phyloP scores from a whole-genome alignment of 352 stramenopile genomes.

The Pythium dissimile region DNA sequence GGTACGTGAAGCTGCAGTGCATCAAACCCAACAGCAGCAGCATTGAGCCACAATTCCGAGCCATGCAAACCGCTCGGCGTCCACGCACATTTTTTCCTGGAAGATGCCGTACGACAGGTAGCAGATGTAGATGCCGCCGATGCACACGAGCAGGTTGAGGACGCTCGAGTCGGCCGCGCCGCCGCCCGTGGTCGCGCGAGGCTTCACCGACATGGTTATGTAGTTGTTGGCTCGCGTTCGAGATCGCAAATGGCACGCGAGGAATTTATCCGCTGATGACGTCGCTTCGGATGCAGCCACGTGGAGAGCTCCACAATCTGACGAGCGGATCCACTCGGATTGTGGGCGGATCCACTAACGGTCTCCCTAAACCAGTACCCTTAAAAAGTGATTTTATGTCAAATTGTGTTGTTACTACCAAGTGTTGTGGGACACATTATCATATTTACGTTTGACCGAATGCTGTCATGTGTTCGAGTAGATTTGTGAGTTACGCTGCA shows the following conservation, averaged over 20 bases:
- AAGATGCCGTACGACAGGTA: constrained; percentile 93
- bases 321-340: constrained; percentile 7
- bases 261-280: background rate
- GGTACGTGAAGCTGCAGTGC: constrained; percentile 87
- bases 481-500: too few species aligned
- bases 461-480: too few species aligned
- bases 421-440: too few species aligned
- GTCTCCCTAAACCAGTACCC: constrained; percentile 2
- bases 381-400: constrained; percentile 9
- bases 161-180: constrained; percentile 68
- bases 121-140: constrained; percentile 90
- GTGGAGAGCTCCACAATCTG: constrained; percentile 6
- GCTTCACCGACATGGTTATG: constrained; percentile 14
- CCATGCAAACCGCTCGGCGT: too few species aligned
- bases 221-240: background rate
- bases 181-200: constrained; percentile 3
- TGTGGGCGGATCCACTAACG: background rate
- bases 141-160: constrained; percentile 81
- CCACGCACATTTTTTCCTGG: constrained; percentile 90
- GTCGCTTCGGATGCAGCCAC: constrained; percentile 10
- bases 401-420: too few species aligned
- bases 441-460: too few species aligned
- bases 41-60: too few species aligned
- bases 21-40: too few species aligned
- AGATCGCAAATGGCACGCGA: background rate